A percentile compares a stretch with the other conserved stretches of the same genome.
These are phyloP conservation scores for Bjerkandera adusta DNA, from an alignment of 1,284 basidiomycete genomes.

Conservation along the genomic window DNA sequence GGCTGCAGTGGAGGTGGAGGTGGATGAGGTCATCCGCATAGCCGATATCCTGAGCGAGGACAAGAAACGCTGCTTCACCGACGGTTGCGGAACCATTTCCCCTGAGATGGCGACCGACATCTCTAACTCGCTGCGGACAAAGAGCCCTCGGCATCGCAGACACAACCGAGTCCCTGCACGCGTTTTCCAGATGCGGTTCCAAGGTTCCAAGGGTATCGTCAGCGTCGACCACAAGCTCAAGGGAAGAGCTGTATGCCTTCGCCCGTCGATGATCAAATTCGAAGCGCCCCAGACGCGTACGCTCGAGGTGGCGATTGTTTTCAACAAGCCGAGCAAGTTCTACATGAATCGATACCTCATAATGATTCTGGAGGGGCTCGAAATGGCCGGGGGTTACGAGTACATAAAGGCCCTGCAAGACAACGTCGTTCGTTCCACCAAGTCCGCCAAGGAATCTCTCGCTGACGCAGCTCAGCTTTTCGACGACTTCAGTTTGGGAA, in stretches of 20 bases:
- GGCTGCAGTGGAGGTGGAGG: conserved; percentile 57
- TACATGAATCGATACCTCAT: conserved; percentile 50
- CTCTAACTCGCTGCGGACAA: conserved; percentile 45
- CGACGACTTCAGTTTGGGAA: conserved; percentile 35
- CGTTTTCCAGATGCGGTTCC: conserved; percentile 62
- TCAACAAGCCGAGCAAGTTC: conserved; percentile 49
- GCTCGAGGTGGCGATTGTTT: conserved; percentile 67
- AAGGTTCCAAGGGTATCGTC: conserved; percentile 75
- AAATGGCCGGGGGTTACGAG: conserved; percentile 25
- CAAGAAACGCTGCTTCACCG: conserved; percentile 46
- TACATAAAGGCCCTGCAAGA: conserved; percentile 53
- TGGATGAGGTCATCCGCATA: conserved; percentile 49
- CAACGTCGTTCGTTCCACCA: conserved; percentile 38
- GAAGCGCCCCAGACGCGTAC: conserved; percentile 42
- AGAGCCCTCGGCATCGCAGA: neutral
- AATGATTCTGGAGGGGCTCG: conserved; percentile 20
- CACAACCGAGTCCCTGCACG: neutral
- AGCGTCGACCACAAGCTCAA: conserved; percentile 52
- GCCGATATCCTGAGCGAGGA: conserved; percentile 30
- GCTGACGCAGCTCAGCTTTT: conserved; percentile 44
- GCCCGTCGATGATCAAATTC: conserved; percentile 73
- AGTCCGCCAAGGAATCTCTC: conserved; percentile 37
- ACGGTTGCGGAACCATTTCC: conserved; percentile 76
- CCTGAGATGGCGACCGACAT: conserved; percentile 51
- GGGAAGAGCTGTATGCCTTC: conserved; percentile 53